Evolutionary conservation across 495 filamentous ascomycete genomes (phyloP), one percentile per base, ranked within the genome.

Genomic region (Penicillium cinerascens): DNA sequence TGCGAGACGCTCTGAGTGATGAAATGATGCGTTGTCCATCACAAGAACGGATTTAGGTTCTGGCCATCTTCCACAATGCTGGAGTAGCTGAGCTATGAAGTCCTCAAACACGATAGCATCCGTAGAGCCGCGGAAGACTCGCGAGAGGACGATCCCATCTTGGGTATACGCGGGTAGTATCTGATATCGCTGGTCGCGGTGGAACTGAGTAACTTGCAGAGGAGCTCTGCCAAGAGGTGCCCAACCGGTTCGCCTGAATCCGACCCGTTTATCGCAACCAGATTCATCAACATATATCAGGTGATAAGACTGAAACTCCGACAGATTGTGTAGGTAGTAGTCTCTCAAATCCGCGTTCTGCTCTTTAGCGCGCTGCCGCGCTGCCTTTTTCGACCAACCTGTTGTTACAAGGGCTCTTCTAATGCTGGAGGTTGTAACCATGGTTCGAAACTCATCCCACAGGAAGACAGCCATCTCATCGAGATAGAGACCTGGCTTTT

Each of bases 91-190:
- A n/a, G n/a, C n/a, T n/a, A n/a, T n/a, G n/a, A n/a, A n/a, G n/a
- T n/a, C n/a, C n/a, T n/a, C n/a, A n/a, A n/a, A n/a, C n/a, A n/a
- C n/a, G n/a, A n/a, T n/a, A n/a, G n/a, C n/a, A n/a, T n/a, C n/a
- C n/a, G n/a, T n/a, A n/a, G n/a, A n/a, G n/a, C n/a, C n/a, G n/a
- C n/a, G n/a, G n/a, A n/a, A n/a, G n/a, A n/a, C n/a, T n/a, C n/a
- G n/a, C n/a, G n/a, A n/a, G n/a, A n/a, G n/a, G n/a, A n/a, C n/a
- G n/a, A n/a, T n/a, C n/a, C n/a, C 61, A 54, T 72, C 64, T 47
- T 68, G 44, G 51, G 55, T 55, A 62, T 74, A 74, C 29, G 63
- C 66, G 17, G 61, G 65, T 48, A 73, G 53, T 35, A 74, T 74
- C 51, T 74, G 59, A 44, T 68, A 63, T 53, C 68, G 49, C 42